A percentile compares a stretch with the other conserved stretches of the same genome.
phyloP scores from a whole-genome alignment of 106 monocot genomes.

The Posidonia australis region DNA sequence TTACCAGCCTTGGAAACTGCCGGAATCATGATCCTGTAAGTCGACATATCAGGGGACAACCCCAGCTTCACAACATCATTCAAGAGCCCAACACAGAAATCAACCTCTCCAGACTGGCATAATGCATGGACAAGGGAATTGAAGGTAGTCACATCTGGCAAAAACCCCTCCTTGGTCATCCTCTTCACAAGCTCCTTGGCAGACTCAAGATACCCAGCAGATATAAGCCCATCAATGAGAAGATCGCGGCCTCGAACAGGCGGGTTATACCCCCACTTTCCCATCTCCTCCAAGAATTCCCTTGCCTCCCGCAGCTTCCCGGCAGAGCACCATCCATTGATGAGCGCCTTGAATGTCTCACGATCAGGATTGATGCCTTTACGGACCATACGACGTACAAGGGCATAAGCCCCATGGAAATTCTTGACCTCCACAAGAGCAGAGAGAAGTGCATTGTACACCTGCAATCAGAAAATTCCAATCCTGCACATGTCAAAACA shows the following conservation, averaged over 20 bases:
- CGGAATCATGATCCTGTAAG: conserved; percentile 77
- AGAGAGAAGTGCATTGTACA: conserved; percentile 65
- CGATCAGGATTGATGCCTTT: conserved; percentile 47
- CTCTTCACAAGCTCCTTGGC: conserved; percentile 61
- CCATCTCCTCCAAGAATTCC: conserved; percentile 90
- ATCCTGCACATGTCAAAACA: too few relatives aligned
- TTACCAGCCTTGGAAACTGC: conserved; percentile 54
- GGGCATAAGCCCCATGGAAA: conserved; percentile 66
- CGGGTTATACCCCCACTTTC: conserved; percentile 45
- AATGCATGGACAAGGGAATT: conserved; percentile 67
- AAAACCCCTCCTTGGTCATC: conserved; percentile 80
- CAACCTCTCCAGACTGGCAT: conserved; percentile 45
- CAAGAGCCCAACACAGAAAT: conserved; percentile 48
- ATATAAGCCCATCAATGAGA: conserved; percentile 73
- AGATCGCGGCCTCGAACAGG: conserved; percentile 78
- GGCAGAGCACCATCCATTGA: conserved; percentile 76
- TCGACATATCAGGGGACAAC: conserved; percentile 59
- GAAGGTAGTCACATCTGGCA: conserved; percentile 77
- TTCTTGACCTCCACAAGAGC: conserved; percentile 43
- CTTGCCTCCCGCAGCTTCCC: conserved; percentile 84
- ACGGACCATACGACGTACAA: conserved; percentile 81
- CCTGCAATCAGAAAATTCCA: conserved; percentile 1
- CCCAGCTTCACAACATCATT: conserved; percentile 48
- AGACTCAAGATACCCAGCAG: conserved; percentile 71
- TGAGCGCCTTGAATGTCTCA: conserved; percentile 57